Base-by-base conservation (phyloP, 169 alveolate genomes). In the Babesia sp. region DNA sequence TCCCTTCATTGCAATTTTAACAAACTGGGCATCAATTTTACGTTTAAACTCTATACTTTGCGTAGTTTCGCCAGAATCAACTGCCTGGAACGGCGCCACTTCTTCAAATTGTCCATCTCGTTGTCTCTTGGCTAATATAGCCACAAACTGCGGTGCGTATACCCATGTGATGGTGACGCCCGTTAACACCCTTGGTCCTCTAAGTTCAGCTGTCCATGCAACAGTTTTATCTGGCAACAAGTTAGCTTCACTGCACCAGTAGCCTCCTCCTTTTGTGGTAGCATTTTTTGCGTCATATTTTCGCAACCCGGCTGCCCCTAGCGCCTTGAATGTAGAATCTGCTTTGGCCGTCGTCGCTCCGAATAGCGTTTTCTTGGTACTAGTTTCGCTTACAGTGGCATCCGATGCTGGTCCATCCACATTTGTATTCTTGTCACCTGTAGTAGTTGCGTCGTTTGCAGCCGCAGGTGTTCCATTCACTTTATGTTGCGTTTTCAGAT, bases 251-350 rank as follows among this genome's bases (percentile, higher is more conserved):
- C 91, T 82, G 57, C 91, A 84, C 93, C 93, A 89, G 51, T 89
- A 89, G 29, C 91, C 91, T 39, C 90, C 85, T 31, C 91, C 91
- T 44, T 80, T 54, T 11, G 93, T 89, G 39, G 84, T 24, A 9
- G 93, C 93, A 68, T 89, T 89, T 12, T 75, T 79, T 3, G 93
- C 93, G 28, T 82, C 93, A 44, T 89, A 89, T 58, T 89, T 85
- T 36, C 91, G 84, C 33, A 64, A 37, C 45, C 93, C 93, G 53
- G 83, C 80, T 42, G 82, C 74, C 1, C 90, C 90, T 20, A 84
- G 67, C 37, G 79, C 82, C 20, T 79, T 79, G 50, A 39, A 79
- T 4, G 87, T 79, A n/a, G 87, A 79, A 41, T 79, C 83, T 3
- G 87, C 76, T 18, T 44, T 71, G 20, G 87, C 87, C 18, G 60